Evolutionary conservation across 148 eudicot species (phyloP).

Genomic region (Camellia granthamiana): DNA sequence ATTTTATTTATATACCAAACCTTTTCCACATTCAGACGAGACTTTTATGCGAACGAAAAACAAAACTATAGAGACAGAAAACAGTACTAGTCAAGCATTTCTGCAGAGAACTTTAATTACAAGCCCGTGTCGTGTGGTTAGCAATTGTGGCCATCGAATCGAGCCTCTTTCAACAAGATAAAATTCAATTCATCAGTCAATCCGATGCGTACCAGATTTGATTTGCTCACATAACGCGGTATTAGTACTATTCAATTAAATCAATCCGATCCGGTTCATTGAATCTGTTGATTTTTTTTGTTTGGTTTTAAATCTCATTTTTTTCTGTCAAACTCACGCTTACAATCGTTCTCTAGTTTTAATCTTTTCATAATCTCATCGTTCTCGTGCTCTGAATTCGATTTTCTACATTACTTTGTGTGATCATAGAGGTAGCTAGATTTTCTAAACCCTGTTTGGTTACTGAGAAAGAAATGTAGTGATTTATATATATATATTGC

Average conservation of each 20-base stretch:
- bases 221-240: constrained; percentile 18
- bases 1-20: no score
- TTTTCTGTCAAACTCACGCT: no score
- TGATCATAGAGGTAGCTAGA: constrained; percentile 7
- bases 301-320: no score
- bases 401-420: not conserved
- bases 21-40: not conserved
- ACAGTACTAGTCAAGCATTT: not conserved
- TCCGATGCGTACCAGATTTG: constrained; percentile 3
- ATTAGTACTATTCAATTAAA: not conserved
- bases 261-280: not conserved
- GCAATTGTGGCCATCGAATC: not conserved
- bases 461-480: not conserved
- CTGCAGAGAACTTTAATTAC: not conserved
- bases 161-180: not conserved
- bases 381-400: not conserved
- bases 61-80: constrained; percentile 2
- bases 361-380: not conserved
- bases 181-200: constrained; percentile 14
- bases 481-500: not conserved
- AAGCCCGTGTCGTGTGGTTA: not conserved
- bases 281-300: no score
- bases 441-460: not conserved
- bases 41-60: not conserved
- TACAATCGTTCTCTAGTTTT: not conserved